Base-by-base conservation (phyloP, 1,139 yeast species). In the Yamadazyma atmosphaerica region DNA sequence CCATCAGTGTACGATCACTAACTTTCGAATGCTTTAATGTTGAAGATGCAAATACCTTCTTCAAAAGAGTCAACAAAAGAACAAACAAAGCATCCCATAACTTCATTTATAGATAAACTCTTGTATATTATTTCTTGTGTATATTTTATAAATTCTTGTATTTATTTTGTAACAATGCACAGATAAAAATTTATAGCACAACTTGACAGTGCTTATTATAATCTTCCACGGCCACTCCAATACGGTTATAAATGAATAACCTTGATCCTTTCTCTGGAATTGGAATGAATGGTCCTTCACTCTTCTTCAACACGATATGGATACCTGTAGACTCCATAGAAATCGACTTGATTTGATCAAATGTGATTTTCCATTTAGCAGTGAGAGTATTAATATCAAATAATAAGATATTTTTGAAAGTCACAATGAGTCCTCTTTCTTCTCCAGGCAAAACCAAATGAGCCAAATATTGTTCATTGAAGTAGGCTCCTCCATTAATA, bases 391-490 rank as follows among this genome's bases (percentile, higher is more conserved):
- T 78, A n/a, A 89, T 72, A 27, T 82, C 79, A 48, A 89, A 74
- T 54, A 90, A 71, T 38, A 89, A 58, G 32, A 94, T 83, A 42
- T 83, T 75, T 45, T 69, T 77, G 64, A 79, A 82, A 1, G 97
- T 86, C 3, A 94, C 82, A 40, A 92, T 63, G 2, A 88, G 82
- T 3, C 85, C 86, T 56, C 78, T 74, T 44, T 86, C 95, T 43
- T 82, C 84, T 4, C 95, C 95, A 1, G 92, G 83, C 36, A 90
- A 66, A 12, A 86, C 75, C 47, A 86, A 77, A 60, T 94, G 98
- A 0, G 97, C 95, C 44, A 92, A 68, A 54, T 92, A 94, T 24
- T 70, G 68, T 52, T 92, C 97, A 41, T 72, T 70, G 48, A 79
- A 76, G 55, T 68, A 87, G 33, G 75, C 65, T 1, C 97, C 98